Percentiles rank a stretch among this genome's conserved stretches.
Conservation (phyloP, 768 basidiomycete species). For the Trametes cubensis region DNA sequence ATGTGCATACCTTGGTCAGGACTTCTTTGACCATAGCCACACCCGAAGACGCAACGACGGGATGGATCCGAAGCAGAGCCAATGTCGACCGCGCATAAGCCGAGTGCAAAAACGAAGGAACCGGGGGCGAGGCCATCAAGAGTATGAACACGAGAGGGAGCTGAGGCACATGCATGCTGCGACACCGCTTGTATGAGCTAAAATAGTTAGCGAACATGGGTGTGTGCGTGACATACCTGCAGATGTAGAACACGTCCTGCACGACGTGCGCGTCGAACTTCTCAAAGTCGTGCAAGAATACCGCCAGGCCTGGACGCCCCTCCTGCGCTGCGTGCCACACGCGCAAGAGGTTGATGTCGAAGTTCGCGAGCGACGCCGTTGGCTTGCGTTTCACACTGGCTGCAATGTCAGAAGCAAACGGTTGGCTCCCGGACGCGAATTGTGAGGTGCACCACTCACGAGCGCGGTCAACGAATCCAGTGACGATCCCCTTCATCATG, state of each 20-base stretch:
- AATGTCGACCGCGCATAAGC: slow-evolving; percentile 64
- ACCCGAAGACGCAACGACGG: slow-evolving; percentile 54
- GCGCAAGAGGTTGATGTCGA: slow-evolving; percentile 62
- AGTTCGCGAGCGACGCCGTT: slow-evolving; percentile 54
- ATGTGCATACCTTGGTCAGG: slow-evolving; percentile 49
- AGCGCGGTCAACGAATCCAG: slow-evolving; percentile 50
- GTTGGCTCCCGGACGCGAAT: background rate
- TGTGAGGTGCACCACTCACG: slow-evolving; percentile 21
- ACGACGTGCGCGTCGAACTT: slow-evolving; percentile 64
- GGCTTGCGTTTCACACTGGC: slow-evolving; percentile 42
- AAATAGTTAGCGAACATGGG: background rate
- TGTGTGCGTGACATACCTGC: slow-evolving; percentile 49
- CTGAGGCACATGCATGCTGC: slow-evolving; percentile 52
- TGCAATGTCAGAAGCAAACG: background rate
- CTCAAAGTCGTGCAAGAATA: slow-evolving; percentile 76
- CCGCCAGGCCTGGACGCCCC: slow-evolving; percentile 46
- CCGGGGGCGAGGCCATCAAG: slow-evolving; percentile 56
- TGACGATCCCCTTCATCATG: slow-evolving; percentile 58
- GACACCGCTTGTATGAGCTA: background rate
- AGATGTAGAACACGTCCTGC: slow-evolving; percentile 72
- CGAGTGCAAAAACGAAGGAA: slow-evolving; percentile 53
- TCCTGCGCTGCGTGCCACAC: slow-evolving; percentile 52
- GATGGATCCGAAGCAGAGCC: slow-evolving; percentile 56
- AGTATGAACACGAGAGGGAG: slow-evolving; percentile 71
- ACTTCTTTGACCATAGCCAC: slow-evolving; percentile 53